Evolutionary conservation across 169 alveolate species (phyloP), one percentile per base, ranked within the genome.

Genomic region (Plasmodium knowlesi): DNA sequence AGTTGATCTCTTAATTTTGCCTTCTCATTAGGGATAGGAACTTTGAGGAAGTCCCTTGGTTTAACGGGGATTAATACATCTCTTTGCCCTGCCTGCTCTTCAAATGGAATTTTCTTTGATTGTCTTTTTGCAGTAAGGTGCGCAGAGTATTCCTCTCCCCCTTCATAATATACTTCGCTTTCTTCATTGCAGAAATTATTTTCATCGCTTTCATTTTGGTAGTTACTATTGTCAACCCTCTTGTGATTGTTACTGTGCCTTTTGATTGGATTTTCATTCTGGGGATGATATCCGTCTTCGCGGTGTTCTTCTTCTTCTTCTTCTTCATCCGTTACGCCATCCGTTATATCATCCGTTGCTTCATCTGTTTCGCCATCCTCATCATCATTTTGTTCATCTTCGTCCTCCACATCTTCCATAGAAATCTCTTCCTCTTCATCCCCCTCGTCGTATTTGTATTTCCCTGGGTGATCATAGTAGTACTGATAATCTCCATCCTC

Each of bases 401-500:
- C n/a, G n/a, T 82, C 91, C 43, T 61, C 91, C 14, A 28, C 80
- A n/a, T 82, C 91, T 8, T 82, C 91, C 22, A 74, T 84, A 0
- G 46, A 43, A 1, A 73, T 79, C 22, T 37, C 39, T n/a, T 73
- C 93, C 6, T 46, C 93, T 25, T 84, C 93, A 1, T 84, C 83
- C 32, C 78, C 81, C 14, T 73, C 81, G 50, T 84, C 92, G 19
- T 71, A 67, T 19, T 84, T 34, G 3, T 84, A 54, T 12, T 71
- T 81, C 50, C 73, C 92, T 28, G 50, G 84, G 32, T 84, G 72
- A 72, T 84, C 92, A 34, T 72, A 71, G n/a, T 84, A 67, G n/a
- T 25, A 32, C 19, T 67, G 41, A 67, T 25, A 67, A 67, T 67
- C 37, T 67, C 37, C 39, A 19, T 67, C 41, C 37, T 67, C 76